Percentiles rank a stretch among this genome's conserved stretches.
Conservation (phyloP, 495 filamentous ascomycete species). For the Neurospora tetrasperma region DNA sequence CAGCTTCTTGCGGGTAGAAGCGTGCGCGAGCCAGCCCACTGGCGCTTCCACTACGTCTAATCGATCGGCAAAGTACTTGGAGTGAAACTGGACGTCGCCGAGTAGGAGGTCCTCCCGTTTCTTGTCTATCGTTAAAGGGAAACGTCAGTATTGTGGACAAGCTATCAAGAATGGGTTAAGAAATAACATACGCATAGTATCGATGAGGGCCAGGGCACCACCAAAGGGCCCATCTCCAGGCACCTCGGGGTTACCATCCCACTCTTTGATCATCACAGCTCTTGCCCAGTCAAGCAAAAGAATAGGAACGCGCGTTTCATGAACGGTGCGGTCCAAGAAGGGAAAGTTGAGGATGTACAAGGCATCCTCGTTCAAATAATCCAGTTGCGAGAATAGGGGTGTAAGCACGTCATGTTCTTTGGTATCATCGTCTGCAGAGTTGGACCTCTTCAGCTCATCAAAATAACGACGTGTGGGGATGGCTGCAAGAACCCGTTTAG, state of each 20-base stretch:
- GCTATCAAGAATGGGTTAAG: neutral
- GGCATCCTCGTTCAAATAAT: conserved; percentile 32
- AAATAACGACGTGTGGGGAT: conserved; percentile 38
- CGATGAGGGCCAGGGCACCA: conserved; percentile 62
- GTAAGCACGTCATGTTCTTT: conserved; percentile 35
- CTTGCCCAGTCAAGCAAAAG: conserved; percentile 69
- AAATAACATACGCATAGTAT: conserved; percentile 53
- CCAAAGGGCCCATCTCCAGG: conserved; percentile 55
- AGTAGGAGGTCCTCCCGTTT: conserved; percentile 54
- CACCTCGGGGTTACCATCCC: conserved; percentile 65
- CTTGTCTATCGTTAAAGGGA: conserved; percentile 33
- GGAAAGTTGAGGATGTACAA: conserved; percentile 34
- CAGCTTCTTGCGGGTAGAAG: conserved; percentile 47
- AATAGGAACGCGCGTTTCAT: conserved; percentile 43
- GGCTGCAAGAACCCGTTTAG: conserved; percentile 39
- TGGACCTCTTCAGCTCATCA: conserved; percentile 30
- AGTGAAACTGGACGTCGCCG: conserved; percentile 56
- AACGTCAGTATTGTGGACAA: conserved; percentile 4
- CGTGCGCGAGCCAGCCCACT: conserved; percentile 55
- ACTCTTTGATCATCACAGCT: conserved; percentile 62
- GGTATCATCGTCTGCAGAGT: conserved; percentile 11
- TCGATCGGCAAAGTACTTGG: conserved; percentile 64
- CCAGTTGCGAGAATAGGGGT: conserved; percentile 37
- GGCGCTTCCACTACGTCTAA: conserved; percentile 71
- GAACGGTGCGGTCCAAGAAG: conserved; percentile 33